Evolutionary conservation across 345 rosid species (phyloP).

Genomic region (Salix viminalis): DNA sequence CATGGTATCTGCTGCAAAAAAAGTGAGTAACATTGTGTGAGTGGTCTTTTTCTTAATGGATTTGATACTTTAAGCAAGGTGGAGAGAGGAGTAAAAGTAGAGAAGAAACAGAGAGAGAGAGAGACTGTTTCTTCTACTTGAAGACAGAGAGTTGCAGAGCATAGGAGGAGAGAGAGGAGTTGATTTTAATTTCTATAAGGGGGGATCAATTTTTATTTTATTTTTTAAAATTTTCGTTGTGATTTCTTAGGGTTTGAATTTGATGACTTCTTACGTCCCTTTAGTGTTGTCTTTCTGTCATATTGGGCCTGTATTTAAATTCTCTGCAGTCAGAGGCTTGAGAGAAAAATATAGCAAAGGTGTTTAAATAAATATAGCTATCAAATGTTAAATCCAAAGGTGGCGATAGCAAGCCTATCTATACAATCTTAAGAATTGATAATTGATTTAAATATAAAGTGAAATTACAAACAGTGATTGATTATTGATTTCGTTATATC

Average conservation of each 20-base stretch:
- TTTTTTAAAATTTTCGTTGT: not conserved
- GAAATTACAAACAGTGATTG: too few relatives aligned
- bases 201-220: too few relatives aligned
- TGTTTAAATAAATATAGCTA: too few relatives aligned
- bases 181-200: not conserved
- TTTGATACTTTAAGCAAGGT: conserved; percentile 14
- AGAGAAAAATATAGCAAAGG: too few relatives aligned
- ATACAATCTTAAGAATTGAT: too few relatives aligned
- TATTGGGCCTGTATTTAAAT: not conserved
- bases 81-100: not conserved
- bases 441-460: too few relatives aligned
- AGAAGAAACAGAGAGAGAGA: conserved; percentile 21
- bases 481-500: too few relatives aligned
- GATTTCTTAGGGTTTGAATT: not conserved
- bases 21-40: conserved; percentile 40
- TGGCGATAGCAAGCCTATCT: too few relatives aligned
- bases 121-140: conserved; percentile 62
- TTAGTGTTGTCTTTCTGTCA: not conserved
- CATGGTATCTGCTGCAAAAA: conserved; percentile 57
- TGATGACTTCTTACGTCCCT: not conserved
- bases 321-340: not conserved
- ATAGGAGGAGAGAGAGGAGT: conserved; percentile 15
- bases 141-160: conserved; percentile 57
- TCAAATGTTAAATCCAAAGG: too few relatives aligned
- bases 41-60: conserved; percentile 1